Percentiles rank a stretch among this genome's conserved stretches.
These are phyloP conservation scores for Selenicereus undatus DNA, from an alignment of 148 eudicot species.

Conservation along the genomic window DNA sequence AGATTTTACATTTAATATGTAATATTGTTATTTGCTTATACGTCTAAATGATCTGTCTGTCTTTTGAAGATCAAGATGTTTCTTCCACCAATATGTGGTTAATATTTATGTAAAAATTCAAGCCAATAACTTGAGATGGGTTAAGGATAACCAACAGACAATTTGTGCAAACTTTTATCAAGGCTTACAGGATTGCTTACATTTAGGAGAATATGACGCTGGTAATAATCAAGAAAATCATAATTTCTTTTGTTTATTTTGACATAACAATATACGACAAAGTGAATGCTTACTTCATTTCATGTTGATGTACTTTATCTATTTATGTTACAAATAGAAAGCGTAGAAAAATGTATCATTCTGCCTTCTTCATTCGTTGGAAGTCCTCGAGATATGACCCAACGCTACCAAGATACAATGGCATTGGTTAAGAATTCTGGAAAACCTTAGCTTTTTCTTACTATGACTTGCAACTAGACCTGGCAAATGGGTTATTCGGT, in stretches of 20 bases:
- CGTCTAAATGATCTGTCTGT: background rate
- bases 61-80: background rate
- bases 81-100: background rate
- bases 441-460: background rate
- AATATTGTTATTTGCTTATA: background rate
- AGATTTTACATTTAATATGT: too few relatives aligned
- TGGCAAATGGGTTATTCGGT: too few relatives aligned
- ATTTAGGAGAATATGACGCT: background rate
- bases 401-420: background rate
- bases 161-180: background rate
- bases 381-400: background rate
- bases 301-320: too few relatives aligned
- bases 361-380: background rate
- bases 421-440: background rate
- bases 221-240: background rate
- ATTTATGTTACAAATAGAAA: background rate
- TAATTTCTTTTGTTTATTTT: too few relatives aligned
- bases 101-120: background rate
- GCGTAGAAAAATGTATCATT: background rate
- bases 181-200: background rate
- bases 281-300: too few relatives aligned
- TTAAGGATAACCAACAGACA: background rate
- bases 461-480: slow-evolving; percentile 14
- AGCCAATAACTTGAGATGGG: slow-evolving; percentile 1
- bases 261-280: too few relatives aligned